phyloP scores from a whole-genome alignment of 768 basidiomycete genomes.

The Rubroboletus satanas region DNA sequence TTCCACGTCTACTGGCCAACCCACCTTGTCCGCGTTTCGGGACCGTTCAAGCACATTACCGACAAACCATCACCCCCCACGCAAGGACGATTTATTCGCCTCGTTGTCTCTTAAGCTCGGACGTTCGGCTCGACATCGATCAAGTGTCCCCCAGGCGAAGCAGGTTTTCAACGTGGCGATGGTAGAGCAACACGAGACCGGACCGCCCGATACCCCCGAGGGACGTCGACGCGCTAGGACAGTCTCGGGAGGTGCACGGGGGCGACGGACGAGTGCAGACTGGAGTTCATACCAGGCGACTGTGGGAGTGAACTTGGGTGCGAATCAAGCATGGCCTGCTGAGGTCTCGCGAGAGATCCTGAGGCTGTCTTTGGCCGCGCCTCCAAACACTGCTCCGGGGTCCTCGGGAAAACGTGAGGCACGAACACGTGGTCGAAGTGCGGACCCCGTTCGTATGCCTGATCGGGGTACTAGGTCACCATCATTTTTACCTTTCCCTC shows the following conservation, averaged over 20 bases:
- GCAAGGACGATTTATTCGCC: conserved; percentile 19
- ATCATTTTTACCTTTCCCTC: conserved; percentile 33
- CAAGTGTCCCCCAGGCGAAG: conserved; percentile 28
- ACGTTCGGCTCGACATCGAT: conserved; percentile 25
- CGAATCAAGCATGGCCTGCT: conserved; percentile 51
- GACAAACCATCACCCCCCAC: conserved; percentile 7
- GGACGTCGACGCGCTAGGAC: conserved; percentile 24
- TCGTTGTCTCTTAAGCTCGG: conserved; percentile 26
- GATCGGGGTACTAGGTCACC: conserved; percentile 16
- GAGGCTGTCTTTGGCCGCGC: conserved; percentile 38
- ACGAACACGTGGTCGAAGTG: conserved; percentile 18
- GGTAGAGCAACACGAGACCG: conserved; percentile 5
- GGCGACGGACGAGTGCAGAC: conserved; percentile 53
- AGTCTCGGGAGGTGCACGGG: conserved; percentile 35
- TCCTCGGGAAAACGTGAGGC: conserved; percentile 14
- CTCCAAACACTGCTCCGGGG: conserved; percentile 19
- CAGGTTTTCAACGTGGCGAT: conserved; percentile 7
- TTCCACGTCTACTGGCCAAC: conserved; percentile 3
- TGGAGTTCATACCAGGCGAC: conserved; percentile 50
- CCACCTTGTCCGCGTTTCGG: conserved; percentile 7
- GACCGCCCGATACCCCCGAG: not conserved
- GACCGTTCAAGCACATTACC: conserved; percentile 27
- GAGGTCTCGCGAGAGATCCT: conserved; percentile 56
- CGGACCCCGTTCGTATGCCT: conserved; percentile 15
- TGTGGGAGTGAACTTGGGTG: conserved; percentile 26